These are phyloP conservation scores for Sarcomyxa edulis DNA, from an alignment of 768 basidiomycete genomes.

Conservation along the genomic window DNA sequence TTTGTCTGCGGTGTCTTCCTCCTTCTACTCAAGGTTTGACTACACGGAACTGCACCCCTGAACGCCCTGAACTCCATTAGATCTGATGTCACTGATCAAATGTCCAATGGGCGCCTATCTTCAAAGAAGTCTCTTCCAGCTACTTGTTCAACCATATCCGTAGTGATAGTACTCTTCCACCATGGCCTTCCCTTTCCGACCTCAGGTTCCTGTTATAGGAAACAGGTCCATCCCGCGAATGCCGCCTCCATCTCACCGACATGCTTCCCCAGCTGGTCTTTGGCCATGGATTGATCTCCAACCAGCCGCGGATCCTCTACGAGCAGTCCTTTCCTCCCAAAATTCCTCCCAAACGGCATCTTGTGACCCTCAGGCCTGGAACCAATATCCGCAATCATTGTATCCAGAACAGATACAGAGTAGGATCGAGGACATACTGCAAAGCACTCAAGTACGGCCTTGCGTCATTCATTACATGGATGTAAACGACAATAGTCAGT, in stretches of 20 bases:
- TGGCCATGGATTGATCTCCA: slow-evolving; percentile 26
- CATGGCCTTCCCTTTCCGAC: too few relatives aligned
- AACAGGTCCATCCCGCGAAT: too few relatives aligned
- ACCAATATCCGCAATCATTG: slow-evolving; percentile 34
- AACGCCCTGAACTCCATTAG: too few relatives aligned
- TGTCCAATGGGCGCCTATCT: too few relatives aligned
- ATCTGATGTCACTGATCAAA: too few relatives aligned
- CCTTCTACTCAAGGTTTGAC: too few relatives aligned
- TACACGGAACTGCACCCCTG: too few relatives aligned
- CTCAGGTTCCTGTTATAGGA: too few relatives aligned
- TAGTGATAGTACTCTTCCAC: too few relatives aligned
- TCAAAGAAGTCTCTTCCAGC: too few relatives aligned
- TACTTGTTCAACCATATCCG: too few relatives aligned
- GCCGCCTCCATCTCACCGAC: slow-evolving; percentile 9
- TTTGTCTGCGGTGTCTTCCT: too few relatives aligned
- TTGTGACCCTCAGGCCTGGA: slow-evolving; percentile 20
- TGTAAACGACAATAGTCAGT: slow-evolving; percentile 2
- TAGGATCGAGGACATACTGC: slow-evolving; percentile 19
- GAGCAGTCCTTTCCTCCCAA: slow-evolving; percentile 3
- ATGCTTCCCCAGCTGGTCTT: slow-evolving; percentile 19
- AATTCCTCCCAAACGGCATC: slow-evolving; percentile 4
- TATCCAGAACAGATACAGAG: slow-evolving; percentile 26
- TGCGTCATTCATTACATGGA: slow-evolving; percentile 8
- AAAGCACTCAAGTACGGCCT: neutral
- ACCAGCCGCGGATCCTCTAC: neutral